Evolutionary conservation across 2,329 filamentous ascomycete species (phyloP).

Genomic region (Chalara sp.): DNA sequence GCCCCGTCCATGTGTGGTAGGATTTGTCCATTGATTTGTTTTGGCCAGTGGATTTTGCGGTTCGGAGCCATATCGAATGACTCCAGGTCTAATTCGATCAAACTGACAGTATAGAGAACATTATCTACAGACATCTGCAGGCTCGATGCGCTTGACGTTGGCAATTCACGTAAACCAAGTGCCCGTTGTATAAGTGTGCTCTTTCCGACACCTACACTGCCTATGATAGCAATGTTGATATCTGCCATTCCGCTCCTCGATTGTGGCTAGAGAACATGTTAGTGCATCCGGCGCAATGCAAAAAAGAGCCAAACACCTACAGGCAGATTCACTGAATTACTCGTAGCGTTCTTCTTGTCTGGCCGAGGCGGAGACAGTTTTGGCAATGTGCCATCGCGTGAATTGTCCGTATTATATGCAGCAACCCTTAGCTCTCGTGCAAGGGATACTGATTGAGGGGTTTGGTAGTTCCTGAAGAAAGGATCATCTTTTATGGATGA

Average conservation of each 20-base stretch:
- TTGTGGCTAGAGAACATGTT: conserved; percentile 18
- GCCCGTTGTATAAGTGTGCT: conserved; percentile 61
- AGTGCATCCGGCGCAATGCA: conserved; percentile 5
- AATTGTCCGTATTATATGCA: conserved; percentile 9
- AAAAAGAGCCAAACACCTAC: conserved; percentile 12
- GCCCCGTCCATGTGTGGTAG: conserved; percentile 76
- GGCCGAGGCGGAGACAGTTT: conserved; percentile 11
- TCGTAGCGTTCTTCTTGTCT: conserved; percentile 8
- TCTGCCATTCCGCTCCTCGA: conserved; percentile 35
- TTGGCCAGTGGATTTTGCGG: conserved; percentile 58
- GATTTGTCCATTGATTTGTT: conserved; percentile 61
- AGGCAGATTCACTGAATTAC: conserved; percentile 18
- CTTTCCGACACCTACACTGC: conserved; percentile 60
- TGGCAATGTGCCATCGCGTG: conserved; percentile 10
- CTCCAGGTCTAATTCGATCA: conserved; percentile 61
- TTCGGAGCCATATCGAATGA: conserved; percentile 54
- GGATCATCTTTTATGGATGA: conserved; percentile 49
- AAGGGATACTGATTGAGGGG: conserved; percentile 27
- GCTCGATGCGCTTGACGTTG: conserved; percentile 47
- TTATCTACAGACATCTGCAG: conserved; percentile 53
- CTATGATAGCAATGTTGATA: conserved; percentile 61
- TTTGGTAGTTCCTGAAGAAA: conserved; percentile 43
- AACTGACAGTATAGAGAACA: conserved; percentile 48
- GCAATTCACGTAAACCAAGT: conserved; percentile 46
- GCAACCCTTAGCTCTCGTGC: conserved; percentile 26